Conservation (phyloP, 192 early-diverging fungal genomes). For the Nowakowskiella sp. region DNA sequence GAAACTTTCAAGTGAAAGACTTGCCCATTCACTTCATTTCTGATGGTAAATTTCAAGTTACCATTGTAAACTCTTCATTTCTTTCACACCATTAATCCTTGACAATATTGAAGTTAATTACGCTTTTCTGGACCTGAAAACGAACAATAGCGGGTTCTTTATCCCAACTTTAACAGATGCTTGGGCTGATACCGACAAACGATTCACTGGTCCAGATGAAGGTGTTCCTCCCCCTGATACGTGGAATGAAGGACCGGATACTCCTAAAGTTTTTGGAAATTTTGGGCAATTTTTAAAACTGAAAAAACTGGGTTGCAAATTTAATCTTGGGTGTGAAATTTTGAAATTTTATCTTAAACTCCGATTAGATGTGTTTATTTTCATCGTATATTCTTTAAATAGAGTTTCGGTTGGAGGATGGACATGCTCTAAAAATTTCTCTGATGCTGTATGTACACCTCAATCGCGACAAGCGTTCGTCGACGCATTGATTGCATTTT, state of each 20-base stretch:
- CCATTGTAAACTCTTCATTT: neutral
- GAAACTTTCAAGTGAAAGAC: slow-evolving; percentile 45
- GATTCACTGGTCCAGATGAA: slow-evolving; percentile 22
- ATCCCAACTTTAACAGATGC: slow-evolving; percentile 28
- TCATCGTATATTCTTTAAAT: slow-evolving; percentile 26
- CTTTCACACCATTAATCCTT: neutral
- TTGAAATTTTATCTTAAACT: neutral
- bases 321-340: no score
- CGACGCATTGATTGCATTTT: slow-evolving; percentile 13
- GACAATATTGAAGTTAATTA: no score
- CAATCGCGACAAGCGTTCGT: slow-evolving; percentile 28
- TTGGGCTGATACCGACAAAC: slow-evolving; percentile 47
- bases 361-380: neutral
- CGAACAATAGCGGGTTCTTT: slow-evolving; percentile 13
- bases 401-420: slow-evolving; percentile 45
- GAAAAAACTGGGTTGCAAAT: slow-evolving; percentile 13
- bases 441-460: slow-evolving; percentile 29
- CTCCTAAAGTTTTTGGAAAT: slow-evolving; percentile 24
- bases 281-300: slow-evolving; percentile 46
- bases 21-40: slow-evolving; percentile 38
- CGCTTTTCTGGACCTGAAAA: slow-evolving; percentile 37
- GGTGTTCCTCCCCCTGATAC: slow-evolving; percentile 32
- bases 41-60: slow-evolving; percentile 11
- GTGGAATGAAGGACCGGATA: slow-evolving; percentile 13
- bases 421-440: slow-evolving; percentile 39